Percentiles rank a stretch among this genome's conserved stretches.
phyloP scores from a whole-genome alignment of 768 basidiomycete genomes.

The Rhodotorula kratochvilovae region DNA sequence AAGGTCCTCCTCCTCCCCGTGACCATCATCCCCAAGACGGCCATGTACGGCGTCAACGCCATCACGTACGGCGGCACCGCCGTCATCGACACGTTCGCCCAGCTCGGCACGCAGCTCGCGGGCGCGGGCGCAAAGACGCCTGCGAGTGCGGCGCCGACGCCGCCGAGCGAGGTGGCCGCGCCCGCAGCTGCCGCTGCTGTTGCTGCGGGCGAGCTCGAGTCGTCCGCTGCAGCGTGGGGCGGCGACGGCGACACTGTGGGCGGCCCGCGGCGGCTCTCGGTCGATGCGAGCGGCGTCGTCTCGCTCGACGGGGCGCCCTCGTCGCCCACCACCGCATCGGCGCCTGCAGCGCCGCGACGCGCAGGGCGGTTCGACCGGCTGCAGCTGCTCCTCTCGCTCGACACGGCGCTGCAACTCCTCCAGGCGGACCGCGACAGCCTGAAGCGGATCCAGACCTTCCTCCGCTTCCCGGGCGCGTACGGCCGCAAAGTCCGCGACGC shows the following conservation, averaged over 20 bases:
- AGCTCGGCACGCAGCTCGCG: slow-evolving; percentile 21
- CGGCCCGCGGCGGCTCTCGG: slow-evolving; percentile 6
- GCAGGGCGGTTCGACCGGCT: slow-evolving; percentile 47
- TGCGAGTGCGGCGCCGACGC: neutral
- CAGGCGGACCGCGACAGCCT: slow-evolving; percentile 85
- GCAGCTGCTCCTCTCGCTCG: slow-evolving; percentile 84
- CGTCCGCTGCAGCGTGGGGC: slow-evolving; percentile 22
- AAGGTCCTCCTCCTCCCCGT: slow-evolving; percentile 85
- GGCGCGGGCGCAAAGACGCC: neutral
- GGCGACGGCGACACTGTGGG: neutral
- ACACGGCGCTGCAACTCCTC: slow-evolving; percentile 83
- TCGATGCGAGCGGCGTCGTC: slow-evolving; percentile 16
- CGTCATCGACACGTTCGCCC: slow-evolving; percentile 42
- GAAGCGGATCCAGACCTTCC: slow-evolving; percentile 87
- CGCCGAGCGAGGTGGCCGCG: neutral
- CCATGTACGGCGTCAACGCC: slow-evolving; percentile 49
- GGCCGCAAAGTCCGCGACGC: slow-evolving; percentile 85
- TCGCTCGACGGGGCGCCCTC: neutral
- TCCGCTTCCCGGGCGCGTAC: slow-evolving; percentile 76
- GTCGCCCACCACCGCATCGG: neutral
- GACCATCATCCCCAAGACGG: slow-evolving; percentile 84
- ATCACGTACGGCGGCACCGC: slow-evolving; percentile 57
- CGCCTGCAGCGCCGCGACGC: neutral
- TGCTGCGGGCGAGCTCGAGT: slow-evolving; percentile 8
- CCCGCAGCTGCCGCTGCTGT: neutral